Evolutionary conservation across 2,329 filamentous ascomycete genomes (phyloP), one percentile per base, ranked within the genome.

Genomic region (Nothophaeocryptopus gaeumannii): DNA sequence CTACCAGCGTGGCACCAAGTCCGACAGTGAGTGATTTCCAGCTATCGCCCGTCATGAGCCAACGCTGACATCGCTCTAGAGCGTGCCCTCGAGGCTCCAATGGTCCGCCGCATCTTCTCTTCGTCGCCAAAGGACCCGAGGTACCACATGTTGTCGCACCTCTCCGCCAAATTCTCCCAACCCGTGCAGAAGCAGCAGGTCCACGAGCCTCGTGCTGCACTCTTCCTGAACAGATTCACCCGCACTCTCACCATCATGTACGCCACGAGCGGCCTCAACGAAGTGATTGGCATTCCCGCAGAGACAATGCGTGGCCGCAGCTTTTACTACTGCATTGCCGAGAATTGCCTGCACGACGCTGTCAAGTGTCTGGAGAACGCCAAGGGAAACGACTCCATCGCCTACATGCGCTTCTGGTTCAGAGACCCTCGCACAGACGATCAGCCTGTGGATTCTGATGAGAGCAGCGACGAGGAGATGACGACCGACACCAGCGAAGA

Each of bases 341-440:
- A 88, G 59, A 85, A 83, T 53, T 93, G 88, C 59, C 74, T 93
- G 26, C 74, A 80, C 8, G 87, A 93, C 59, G 88, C 88, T 3
- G 82, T 92, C 31, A 80, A 82, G 54, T 91, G 86, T 61, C 71
- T 95, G 30, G 89, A 95, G 68, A 86, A 86, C 58, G 89, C 89
- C 15, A 95, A 95, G 67, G 85, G 86, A 26, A 95, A 95, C 61
- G 88, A 95, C 66, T 95, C 89, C 2, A 93, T 95, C 62, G 89
- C 89, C 2, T 95, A 95, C 62, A 75, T 95, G 51, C 85, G 89
- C 13, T 95, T 95, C 67, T 88, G 84, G 80, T 92, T 87, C 63
- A 80, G 87, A 45, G 85, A 93, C 64, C 88, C 88, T 13, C 77
- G 85, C 29, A 74, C 78, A 48, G 77, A 70, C 46, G 71, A 74